These are phyloP conservation scores for Zoysia matrella DNA, from an alignment of 202 grass and related monocot species.

Conservation along the genomic window DNA sequence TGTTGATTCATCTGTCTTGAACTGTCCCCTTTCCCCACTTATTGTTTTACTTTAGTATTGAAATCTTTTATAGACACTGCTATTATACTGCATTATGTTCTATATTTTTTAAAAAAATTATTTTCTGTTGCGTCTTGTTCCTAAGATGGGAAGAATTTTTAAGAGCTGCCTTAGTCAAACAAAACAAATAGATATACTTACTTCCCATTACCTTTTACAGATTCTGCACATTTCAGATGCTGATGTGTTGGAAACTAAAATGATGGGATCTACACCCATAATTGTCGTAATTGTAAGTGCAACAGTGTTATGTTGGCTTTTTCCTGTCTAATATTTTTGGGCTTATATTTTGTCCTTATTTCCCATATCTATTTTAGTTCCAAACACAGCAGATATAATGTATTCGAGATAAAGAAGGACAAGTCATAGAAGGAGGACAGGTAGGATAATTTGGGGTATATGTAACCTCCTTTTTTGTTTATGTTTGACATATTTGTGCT, in stretches of 20 bases:
- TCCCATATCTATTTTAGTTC: conserved; percentile 52
- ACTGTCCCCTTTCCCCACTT: background rate
- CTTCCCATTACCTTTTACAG: conserved; percentile 36
- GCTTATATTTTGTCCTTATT: conserved; percentile 29
- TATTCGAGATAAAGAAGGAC: conserved; percentile 58
- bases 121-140: background rate
- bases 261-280: conserved; percentile 52
- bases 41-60: background rate
- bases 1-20: background rate
- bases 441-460: conserved; percentile 33
- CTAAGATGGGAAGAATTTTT: background rate
- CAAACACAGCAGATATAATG: conserved; percentile 63
- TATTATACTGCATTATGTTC: background rate
- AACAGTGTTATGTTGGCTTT: background rate
- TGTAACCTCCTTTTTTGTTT: conserved; percentile 3
- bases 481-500: conserved; percentile 25
- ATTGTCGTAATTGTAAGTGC: conserved; percentile 45
- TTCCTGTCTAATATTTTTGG: conserved; percentile 1
- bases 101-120: conserved; percentile 12
- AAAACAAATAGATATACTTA: background rate
- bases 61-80: background rate
- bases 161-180: background rate
- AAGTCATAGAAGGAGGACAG: conserved; percentile 58
- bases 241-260: conserved; percentile 57
- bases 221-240: conserved; percentile 66